These are phyloP conservation scores for Fonsecaea multimorphosa DNA, from an alignment of 2,329 filamentous ascomycete genomes.

Conservation along the genomic window DNA sequence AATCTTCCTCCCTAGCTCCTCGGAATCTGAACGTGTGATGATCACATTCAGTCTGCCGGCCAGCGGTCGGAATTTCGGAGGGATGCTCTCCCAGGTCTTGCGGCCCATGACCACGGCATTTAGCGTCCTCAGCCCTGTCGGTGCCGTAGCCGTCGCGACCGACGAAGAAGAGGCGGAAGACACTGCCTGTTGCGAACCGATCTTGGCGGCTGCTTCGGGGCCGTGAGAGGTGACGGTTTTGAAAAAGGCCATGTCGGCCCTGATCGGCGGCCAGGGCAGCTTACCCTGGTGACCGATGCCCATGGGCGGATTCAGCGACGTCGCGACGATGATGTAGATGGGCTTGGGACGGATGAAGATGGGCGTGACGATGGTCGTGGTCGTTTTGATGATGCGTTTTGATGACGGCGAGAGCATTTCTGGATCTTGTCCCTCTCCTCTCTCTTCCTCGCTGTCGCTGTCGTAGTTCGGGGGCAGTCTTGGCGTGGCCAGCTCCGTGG, in stretches of 20 bases:
- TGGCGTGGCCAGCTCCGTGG: conserved; percentile 32
- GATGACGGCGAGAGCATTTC: conserved; percentile 16
- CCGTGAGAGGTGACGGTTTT: conserved; percentile 74
- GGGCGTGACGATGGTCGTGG: conserved; percentile 29
- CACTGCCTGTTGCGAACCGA: background rate
- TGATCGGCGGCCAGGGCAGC: conserved; percentile 88
- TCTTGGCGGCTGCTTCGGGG: background rate
- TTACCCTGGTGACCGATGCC: conserved; percentile 82
- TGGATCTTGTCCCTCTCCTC: background rate
- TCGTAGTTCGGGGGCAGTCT: conserved; percentile 9
- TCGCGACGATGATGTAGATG: conserved; percentile 41
- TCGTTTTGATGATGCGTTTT: conserved; percentile 35
- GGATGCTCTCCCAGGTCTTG: conserved; percentile 95
- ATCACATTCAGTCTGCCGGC: conserved; percentile 82
- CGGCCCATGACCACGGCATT: conserved; percentile 96
- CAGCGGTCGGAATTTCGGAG: conserved; percentile 76
- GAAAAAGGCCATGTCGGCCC: conserved; percentile 94
- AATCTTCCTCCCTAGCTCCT: conserved; percentile 44
- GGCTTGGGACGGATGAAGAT: conserved; percentile 34
- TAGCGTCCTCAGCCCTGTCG: conserved; percentile 18
- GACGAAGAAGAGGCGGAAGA: conserved; percentile 3
- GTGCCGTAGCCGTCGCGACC: no score
- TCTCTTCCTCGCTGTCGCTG: conserved; percentile 14
- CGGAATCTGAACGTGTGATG: conserved; percentile 61
- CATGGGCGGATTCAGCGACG: conserved; percentile 77